Evolutionary conservation across 441 rosid genomes (phyloP).

Genomic region (Aquilaria agallochum): DNA sequence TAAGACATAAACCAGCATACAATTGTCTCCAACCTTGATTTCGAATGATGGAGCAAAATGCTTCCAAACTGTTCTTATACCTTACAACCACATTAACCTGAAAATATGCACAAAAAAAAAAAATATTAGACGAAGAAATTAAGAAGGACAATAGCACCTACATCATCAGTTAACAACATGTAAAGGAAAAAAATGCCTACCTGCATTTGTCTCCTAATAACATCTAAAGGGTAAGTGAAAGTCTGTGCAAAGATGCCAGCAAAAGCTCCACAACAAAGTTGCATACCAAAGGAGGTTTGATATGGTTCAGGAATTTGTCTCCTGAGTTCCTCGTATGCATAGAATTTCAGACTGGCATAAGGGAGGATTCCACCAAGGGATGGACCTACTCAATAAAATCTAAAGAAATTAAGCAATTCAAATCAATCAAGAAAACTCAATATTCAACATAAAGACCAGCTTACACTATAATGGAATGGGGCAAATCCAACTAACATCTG

Average conservation of each 20-base stretch:
- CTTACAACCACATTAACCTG: conserved; percentile 6
- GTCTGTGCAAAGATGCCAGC: conserved; percentile 10
- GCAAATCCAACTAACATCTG: too few relatives aligned
- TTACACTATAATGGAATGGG: too few relatives aligned
- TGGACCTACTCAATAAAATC: conserved; percentile 11
- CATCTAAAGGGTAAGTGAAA: conserved; percentile 12
- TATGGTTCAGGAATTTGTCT: conserved; percentile 3
- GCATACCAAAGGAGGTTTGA: conserved; percentile 1
- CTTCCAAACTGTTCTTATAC: conserved; percentile 5
- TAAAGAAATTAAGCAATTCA: neutral
- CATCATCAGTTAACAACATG: too few relatives aligned
- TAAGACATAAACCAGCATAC: conserved; percentile 11
- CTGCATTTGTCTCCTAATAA: conserved; percentile 17
- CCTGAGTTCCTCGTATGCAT: conserved; percentile 3
- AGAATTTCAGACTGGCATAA: conserved; percentile 7
- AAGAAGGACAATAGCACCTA: too few relatives aligned
- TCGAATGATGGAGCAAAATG: neutral
- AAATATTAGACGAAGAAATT: too few relatives aligned
- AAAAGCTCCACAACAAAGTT: conserved; percentile 15
- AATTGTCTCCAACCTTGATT: conserved; percentile 14
- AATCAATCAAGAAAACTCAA: neutral
- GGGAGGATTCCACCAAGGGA: conserved; percentile 13
- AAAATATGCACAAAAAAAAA: neutral
- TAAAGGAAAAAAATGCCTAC: neutral
- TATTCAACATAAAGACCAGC: neutral